Percentiles rank a stretch among this genome's conserved stretches.
Evolutionary conservation across 257 asterid species (phyloP).

Genomic region (Cruciata laevipes): DNA sequence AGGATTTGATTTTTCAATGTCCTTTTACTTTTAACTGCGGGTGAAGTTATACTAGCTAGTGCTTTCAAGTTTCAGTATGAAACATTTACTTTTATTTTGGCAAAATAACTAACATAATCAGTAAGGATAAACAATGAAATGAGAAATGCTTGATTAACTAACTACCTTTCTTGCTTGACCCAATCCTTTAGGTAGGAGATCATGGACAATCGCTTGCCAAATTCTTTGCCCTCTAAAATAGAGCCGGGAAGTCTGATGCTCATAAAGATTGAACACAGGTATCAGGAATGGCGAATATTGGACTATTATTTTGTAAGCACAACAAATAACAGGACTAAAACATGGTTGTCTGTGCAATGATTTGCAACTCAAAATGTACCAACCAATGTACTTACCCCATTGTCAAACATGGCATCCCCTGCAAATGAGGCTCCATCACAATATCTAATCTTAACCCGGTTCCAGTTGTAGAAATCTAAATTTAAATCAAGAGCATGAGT

Average conservation of each 20-base stretch:
- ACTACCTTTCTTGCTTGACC: conserved; percentile 62
- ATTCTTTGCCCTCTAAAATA: conserved; percentile 94
- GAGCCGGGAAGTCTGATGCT: conserved; percentile 67
- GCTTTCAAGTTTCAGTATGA: not conserved
- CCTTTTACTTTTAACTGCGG: not conserved
- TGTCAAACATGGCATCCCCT: conserved; percentile 58
- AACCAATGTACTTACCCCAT: conserved; percentile 49
- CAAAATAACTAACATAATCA: not conserved
- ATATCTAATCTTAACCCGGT: conserved; percentile 85
- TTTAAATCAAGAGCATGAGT: conserved; percentile 13
- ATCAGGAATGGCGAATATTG: not conserved
- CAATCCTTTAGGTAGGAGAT: conserved; percentile 87
- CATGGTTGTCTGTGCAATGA: not conserved
- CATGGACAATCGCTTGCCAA: conserved; percentile 73
- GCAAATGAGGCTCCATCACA: conserved; percentile 96
- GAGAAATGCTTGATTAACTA: not conserved
- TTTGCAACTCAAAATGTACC: not conserved
- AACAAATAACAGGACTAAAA: not conserved
- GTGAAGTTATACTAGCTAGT: not conserved
- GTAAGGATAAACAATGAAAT: not conserved
- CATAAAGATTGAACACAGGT: conserved; percentile 22
- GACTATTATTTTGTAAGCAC: not conserved
- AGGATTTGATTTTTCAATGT: not conserved
- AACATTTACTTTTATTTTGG: not conserved
- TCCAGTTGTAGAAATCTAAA: conserved; percentile 95